phyloP scores from a whole-genome alignment of 768 basidiomycete genomes.

The Galerina sulciceps region DNA sequence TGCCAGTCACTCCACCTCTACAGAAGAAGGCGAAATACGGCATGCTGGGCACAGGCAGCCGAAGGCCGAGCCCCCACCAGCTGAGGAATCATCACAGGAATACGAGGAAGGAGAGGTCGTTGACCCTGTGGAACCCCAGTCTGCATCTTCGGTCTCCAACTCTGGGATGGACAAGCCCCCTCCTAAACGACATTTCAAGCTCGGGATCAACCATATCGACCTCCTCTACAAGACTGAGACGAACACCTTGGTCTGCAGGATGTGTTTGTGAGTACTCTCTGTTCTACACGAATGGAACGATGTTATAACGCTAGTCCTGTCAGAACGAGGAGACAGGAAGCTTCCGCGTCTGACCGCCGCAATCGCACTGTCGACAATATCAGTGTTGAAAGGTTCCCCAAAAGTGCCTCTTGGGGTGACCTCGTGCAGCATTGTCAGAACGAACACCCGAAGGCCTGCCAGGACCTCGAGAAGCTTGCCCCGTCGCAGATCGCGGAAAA shows the following conservation, averaged over 20 bases:
- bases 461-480: conserved; percentile 33
- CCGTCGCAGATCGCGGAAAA: conserved; percentile 38
- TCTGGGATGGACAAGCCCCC: neutral
- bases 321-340: neutral
- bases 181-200: conserved; percentile 11
- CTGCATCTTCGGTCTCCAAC: neutral
- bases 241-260: conserved; percentile 28
- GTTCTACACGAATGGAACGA: neutral
- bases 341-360: neutral
- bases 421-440: conserved; percentile 35
- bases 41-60: no score
- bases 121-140: no score
- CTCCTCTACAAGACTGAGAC: conserved; percentile 31
- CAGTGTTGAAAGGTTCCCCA: conserved; percentile 23
- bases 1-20: no score
- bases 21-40: no score
- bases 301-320: neutral
- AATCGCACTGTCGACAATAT: neutral
- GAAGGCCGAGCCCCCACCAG: no score
- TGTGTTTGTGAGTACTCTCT: conserved; percentile 30
- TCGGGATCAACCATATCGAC: conserved; percentile 36
- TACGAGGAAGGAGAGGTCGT: no score
- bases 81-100: no score
- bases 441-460: conserved; percentile 33
- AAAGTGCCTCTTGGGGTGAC: conserved; percentile 30